Percentiles rank a stretch among this genome's conserved stretches.
Evolutionary conservation across 2,329 filamentous ascomycete genomes (phyloP).

Genomic region (Ustilaginoidea virens): DNA sequence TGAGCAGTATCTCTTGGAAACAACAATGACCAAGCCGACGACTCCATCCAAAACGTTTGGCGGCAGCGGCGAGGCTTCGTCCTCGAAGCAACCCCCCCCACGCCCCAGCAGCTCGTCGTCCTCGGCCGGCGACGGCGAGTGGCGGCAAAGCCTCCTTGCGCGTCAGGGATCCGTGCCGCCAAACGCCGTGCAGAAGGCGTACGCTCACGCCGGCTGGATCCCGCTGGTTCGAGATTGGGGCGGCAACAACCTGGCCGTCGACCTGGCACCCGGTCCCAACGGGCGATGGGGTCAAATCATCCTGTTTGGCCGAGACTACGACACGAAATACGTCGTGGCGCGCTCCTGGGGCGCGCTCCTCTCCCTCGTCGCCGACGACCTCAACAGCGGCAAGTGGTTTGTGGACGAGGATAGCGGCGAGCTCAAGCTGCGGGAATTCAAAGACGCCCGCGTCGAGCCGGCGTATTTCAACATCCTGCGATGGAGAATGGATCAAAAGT

Average conservation of each 20-base stretch:
- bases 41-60: conserved; percentile 58
- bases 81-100: conserved; percentile 36
- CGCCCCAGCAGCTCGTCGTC: conserved; percentile 26
- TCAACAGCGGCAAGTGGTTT: conserved; percentile 77
- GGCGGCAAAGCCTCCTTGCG: conserved; percentile 72
- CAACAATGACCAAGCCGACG: conserved; percentile 39
- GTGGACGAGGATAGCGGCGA: conserved; percentile 88
- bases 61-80: conserved; percentile 50
- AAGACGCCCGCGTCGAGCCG: conserved; percentile 75
- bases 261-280: conserved; percentile 76
- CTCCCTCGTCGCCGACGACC: conserved; percentile 75
- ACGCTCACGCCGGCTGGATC: conserved; percentile 90
- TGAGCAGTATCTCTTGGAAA: conserved; percentile 64
- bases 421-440: conserved; percentile 86
- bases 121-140: conserved; percentile 36
- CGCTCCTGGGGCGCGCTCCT: conserved; percentile 84
- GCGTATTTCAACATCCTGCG: conserved; percentile 87
- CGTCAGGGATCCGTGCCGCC: conserved; percentile 81
- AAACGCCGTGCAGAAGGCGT: conserved; percentile 77
- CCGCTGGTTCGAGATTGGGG: conserved; percentile 95
- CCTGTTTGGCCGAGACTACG: conserved; percentile 91
- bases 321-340: conserved; percentile 94
- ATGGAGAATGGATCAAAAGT: conserved; percentile 92
- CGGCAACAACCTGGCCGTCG: conserved; percentile 90
- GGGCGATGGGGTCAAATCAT: conserved; percentile 96